Base-by-base conservation (phyloP, 805 yeast species). In the Candida ovalis region DNA sequence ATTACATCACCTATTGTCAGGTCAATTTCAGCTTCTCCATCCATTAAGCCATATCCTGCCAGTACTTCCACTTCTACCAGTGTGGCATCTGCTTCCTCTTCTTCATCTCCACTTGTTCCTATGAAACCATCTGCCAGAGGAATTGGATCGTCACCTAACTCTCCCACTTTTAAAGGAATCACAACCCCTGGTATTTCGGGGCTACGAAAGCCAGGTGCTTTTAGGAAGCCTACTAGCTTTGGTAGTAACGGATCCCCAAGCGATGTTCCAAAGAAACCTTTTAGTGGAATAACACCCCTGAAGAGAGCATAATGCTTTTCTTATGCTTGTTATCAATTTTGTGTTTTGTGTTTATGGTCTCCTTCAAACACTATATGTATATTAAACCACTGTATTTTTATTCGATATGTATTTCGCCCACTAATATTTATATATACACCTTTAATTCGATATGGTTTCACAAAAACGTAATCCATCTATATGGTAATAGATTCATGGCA, bases 171-270 rank as follows among this genome's bases (percentile, higher is more conserved):
- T 3, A 24, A 18, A 10, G 35, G 43, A 32, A 40, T 28, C 5
- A 42, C 30, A 23, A 32, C 41, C 23, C 30, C 41, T 27, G 48
- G 52, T 19, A 39, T 48, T 24, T 35, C 52, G 40, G 61, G 66
- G 17, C 54, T 65, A 21, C 47, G 67, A 30, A 65, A 59, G 43
- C 71, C 71, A 0, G 64, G 67, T 1, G 69, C 71, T 0, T 67
- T 66, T 43, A 52, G 62, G 39, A 66, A 58, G 38, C 69, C 69
- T 10, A 53, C 58, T 10, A 61, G 60, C 8, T 59, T 57, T 37
- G 45, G 46, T 15, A 37, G 24, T 27, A 21, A 28, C 13, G 35
- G 39, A 9, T 24, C 22, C 35, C 15, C 42, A 4, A 22, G 30
- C 10, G 55, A 49, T 10, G 19, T 32, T 12, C 25, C 23, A 3